Evolutionary conservation across 2,329 filamentous ascomycete genomes (phyloP).

Genomic region (Pseudomassariella vexata): DNA sequence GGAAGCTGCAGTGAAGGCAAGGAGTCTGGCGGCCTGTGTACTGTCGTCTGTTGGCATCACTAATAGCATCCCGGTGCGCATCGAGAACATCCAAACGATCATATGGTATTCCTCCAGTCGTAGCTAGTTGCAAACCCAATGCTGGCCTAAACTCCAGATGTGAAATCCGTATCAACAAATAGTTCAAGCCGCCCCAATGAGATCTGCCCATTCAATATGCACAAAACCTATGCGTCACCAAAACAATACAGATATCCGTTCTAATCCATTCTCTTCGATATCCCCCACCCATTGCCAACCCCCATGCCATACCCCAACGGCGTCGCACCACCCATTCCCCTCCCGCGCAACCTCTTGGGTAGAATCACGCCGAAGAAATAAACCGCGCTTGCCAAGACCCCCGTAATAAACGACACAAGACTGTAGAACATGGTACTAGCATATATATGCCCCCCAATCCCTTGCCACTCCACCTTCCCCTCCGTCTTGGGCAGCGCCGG

Average conservation of each 20-base stretch:
- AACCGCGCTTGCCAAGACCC: constrained; percentile 45
- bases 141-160: too few species aligned
- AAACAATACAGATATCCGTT: too few species aligned
- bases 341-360: constrained; percentile 44
- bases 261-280: constrained; percentile 50
- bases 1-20: constrained; percentile 40
- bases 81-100: not conserved
- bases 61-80: not conserved
- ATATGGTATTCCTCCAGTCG: not conserved
- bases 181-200: not conserved
- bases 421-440: constrained; percentile 60
- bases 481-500: constrained; percentile 64
- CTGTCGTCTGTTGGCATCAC: constrained; percentile 1
- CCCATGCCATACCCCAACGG: constrained; percentile 49
- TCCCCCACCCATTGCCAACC: constrained; percentile 55
- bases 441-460: constrained; percentile 58
- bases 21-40: too few species aligned
- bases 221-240: too few species aligned
- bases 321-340: constrained; percentile 50
- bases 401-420: constrained; percentile 52
- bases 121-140: not conserved
- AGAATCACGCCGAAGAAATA: constrained; percentile 58
- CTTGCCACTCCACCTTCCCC: constrained; percentile 59
- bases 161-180: too few species aligned
- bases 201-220: not conserved